Percentiles rank a stretch among this genome's conserved stretches.
Conservation (phyloP, 345 rosid genomes). For the Turritis glabra region DNA sequence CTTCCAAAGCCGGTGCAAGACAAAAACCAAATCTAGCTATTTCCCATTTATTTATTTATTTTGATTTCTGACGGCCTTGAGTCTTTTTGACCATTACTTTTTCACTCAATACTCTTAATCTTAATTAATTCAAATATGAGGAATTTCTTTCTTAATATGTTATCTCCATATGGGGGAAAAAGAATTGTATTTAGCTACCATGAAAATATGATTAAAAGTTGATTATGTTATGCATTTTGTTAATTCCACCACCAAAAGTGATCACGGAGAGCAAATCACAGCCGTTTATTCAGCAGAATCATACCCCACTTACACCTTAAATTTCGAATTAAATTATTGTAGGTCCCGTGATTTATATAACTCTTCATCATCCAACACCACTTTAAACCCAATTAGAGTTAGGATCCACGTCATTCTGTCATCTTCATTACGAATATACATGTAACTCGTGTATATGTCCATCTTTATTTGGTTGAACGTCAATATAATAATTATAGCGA, state of each 20-base stretch:
- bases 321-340: background rate
- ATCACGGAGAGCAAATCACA: constrained; percentile 9
- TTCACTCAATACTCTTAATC: background rate
- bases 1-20: constrained; percentile 22
- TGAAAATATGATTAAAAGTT: background rate
- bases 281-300: constrained; percentile 1
- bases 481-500: background rate
- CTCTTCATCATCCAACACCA: background rate
- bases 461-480: constrained; percentile 9
- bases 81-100: background rate
- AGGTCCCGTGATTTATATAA: constrained; percentile 20
- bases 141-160: no score
- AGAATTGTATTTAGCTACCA: background rate
- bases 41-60: background rate
- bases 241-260: constrained; percentile 2
- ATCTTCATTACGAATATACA: background rate
- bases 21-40: constrained; percentile 22
- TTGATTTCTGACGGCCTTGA: no score
- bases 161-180: background rate
- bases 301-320: constrained; percentile 8
- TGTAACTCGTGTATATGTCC: background rate
- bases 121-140: no score
- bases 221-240: background rate
- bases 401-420: background rate
- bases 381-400: background rate